phyloP scores from a whole-genome alignment of 352 stramenopile genomes.

The Pelagophyceae sp. region DNA sequence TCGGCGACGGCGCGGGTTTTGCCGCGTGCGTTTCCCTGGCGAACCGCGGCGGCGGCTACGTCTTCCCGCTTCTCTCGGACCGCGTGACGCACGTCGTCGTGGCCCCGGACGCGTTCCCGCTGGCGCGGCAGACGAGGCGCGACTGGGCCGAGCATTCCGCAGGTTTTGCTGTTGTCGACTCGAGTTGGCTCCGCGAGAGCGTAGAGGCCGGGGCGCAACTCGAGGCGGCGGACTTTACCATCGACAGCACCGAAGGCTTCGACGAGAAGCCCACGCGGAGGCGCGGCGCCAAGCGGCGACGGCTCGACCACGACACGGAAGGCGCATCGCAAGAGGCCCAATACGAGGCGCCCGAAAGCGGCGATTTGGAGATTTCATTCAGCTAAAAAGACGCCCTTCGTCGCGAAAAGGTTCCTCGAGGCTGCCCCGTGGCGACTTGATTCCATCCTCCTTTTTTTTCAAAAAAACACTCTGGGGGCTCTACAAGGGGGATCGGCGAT shows the following conservation, averaged over 20 bases:
- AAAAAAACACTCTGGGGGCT: no score
- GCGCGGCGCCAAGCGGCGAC: no score
- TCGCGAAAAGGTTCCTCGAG: no score
- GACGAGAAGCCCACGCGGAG: background rate
- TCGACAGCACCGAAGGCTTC: background rate
- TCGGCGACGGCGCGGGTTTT: background rate
- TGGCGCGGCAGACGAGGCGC: background rate
- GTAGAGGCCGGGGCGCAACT: background rate
- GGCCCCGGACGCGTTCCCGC: background rate
- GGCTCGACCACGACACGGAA: no score
- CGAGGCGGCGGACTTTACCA: background rate
- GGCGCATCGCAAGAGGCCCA: no score
- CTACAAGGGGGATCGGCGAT: no score
- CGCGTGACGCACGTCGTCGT: background rate
- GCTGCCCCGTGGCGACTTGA: no score
- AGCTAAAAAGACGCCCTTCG: no score
- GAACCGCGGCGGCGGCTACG: background rate
- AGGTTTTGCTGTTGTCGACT: background rate
- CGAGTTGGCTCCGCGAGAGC: background rate
- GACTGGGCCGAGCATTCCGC: background rate
- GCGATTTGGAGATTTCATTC: no score
- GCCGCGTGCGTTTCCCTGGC: background rate
- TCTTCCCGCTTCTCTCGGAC: background rate
- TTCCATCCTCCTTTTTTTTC: no score
- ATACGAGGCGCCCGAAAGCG: no score